A percentile compares a stretch with the other conserved stretches of the same genome.
Conservation (phyloP, 805 yeast genomes). For the Hanseniaspora singularis region DNA sequence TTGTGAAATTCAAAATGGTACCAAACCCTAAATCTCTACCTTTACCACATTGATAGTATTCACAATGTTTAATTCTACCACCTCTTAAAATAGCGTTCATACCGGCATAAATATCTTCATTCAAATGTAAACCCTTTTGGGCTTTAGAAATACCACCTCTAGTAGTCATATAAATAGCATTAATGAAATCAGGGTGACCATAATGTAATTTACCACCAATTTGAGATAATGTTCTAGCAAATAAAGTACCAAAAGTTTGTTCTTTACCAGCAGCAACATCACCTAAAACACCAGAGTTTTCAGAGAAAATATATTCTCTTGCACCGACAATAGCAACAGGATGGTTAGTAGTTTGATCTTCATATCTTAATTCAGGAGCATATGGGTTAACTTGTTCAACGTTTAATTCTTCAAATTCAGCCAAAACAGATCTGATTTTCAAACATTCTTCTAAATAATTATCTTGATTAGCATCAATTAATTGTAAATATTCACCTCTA, state of each 20-base stretch:
- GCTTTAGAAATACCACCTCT: slow-evolving; percentile 85
- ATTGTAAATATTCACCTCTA: slow-evolving; percentile 75
- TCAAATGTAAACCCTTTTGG: slow-evolving; percentile 72
- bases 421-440: slow-evolving; percentile 67
- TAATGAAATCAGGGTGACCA: slow-evolving; percentile 81
- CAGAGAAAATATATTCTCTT: slow-evolving; percentile 77
- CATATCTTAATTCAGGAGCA: slow-evolving; percentile 56
- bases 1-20: slow-evolving; percentile 71
- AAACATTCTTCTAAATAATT: slow-evolving; percentile 76
- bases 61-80: slow-evolving; percentile 80
- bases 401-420: slow-evolving; percentile 69
- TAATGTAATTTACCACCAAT: slow-evolving; percentile 78
- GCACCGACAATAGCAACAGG: slow-evolving; percentile 84
- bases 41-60: slow-evolving; percentile 80
- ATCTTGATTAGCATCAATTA: slow-evolving; percentile 80
- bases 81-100: slow-evolving; percentile 75
- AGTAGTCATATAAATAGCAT: slow-evolving; percentile 64
- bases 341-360: slow-evolving; percentile 38
- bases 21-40: slow-evolving; percentile 85
- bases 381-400: slow-evolving; percentile 73
- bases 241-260: slow-evolving; percentile 77
- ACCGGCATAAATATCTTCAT: slow-evolving; percentile 83
- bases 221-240: slow-evolving; percentile 72
- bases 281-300: slow-evolving; percentile 73
- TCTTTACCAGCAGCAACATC: slow-evolving; percentile 87